Conservation (phyloP, 2,329 filamentous ascomycete species). For the Cladosporium colombiae region DNA sequence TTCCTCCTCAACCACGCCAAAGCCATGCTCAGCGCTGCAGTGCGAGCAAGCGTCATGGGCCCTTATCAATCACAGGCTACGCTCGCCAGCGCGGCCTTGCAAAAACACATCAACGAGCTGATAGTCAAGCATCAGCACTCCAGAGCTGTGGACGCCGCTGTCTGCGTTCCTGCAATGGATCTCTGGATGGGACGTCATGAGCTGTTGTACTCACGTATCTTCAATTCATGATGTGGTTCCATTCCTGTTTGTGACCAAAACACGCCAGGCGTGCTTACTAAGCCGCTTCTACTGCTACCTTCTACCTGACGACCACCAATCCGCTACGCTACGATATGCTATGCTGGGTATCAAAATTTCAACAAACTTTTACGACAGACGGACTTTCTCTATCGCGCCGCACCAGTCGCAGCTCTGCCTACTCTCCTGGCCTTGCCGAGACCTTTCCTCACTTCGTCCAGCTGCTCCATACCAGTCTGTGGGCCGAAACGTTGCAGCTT, state of each 20-base stretch:
- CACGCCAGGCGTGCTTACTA: not conserved
- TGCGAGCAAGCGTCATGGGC: slow-evolving; percentile 74
- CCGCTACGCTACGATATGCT: slow-evolving; percentile 12
- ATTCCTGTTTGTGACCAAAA: not conserved
- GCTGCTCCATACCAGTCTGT: slow-evolving; percentile 78
- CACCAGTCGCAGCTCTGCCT: slow-evolving; percentile 11
- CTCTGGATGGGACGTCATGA: slow-evolving; percentile 83
- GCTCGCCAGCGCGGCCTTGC: slow-evolving; percentile 62
- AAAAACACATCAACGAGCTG: slow-evolving; percentile 57
- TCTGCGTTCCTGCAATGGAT: slow-evolving; percentile 76
- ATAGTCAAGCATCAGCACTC: slow-evolving; percentile 49
- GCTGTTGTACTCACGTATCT: slow-evolving; percentile 80
- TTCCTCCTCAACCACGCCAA: slow-evolving; percentile 77
- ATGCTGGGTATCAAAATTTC: slow-evolving; percentile 20
- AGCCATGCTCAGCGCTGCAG: slow-evolving; percentile 73
- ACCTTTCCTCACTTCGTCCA: slow-evolving; percentile 83
- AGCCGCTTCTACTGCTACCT: not conserved
- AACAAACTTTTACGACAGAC: slow-evolving; percentile 14
- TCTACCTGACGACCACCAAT: not conserved
- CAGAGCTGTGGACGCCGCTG: slow-evolving; percentile 65
- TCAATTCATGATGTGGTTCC: slow-evolving; percentile 69
- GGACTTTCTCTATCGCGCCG: slow-evolving; percentile 7
- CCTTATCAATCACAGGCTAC: slow-evolving; percentile 78
- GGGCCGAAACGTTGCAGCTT: slow-evolving; percentile 75
- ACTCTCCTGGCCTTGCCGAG: slow-evolving; percentile 70